Base-by-base conservation (phyloP, 2,329 filamentous ascomycete genomes). In the Colletotrichum lini region DNA sequence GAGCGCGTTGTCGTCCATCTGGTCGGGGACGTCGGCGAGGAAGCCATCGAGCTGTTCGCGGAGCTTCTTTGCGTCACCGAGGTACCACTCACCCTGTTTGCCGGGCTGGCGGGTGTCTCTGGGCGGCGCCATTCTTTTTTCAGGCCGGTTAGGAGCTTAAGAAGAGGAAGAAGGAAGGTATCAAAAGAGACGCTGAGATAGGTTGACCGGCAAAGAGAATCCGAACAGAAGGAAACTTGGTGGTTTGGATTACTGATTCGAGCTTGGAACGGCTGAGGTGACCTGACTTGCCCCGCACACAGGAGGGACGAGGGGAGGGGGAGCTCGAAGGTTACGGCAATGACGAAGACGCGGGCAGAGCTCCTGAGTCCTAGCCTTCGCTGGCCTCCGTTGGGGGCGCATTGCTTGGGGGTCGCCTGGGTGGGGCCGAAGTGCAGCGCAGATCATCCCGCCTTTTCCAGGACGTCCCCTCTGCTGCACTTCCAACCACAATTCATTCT, bases 41-140 rank as follows among this genome's bases (percentile, higher is more conserved):
- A 91, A 98, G 60, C 82, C 81, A 68, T 96, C 90, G 6, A 99
- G 91, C 82, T 97, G 87, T 8, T 79, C 77, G 3, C 88, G 88
- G 61, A 98, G 89, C n/a, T 82, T 81, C 2, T 80, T 79, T 7
- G 87, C 83, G 70, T 90, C 86, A 59, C 87, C 87, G 8, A 91
- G 87, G 80, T 99, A 99, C 96, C 96, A 99, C 21, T 91, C 92
- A 49, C 94, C 93, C 26, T 96, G 95, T 80, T 98, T 96, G 67
- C 87, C 90, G 23, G 94, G 67, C 3, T 9, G 54, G 42, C 67
- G 67, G 23, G 62, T 65, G 47, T n/a, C 54, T 50, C 23, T 18
- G 30, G 54, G 23, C 9, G 61, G 47, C 30, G 30, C 30, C 30
- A 35, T 35, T 5, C 30, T 35, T 35, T 35, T 35, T 35, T 35